Conservation (phyloP, 2,329 filamentous ascomycete species). For the Hypoxylon sp. region DNA sequence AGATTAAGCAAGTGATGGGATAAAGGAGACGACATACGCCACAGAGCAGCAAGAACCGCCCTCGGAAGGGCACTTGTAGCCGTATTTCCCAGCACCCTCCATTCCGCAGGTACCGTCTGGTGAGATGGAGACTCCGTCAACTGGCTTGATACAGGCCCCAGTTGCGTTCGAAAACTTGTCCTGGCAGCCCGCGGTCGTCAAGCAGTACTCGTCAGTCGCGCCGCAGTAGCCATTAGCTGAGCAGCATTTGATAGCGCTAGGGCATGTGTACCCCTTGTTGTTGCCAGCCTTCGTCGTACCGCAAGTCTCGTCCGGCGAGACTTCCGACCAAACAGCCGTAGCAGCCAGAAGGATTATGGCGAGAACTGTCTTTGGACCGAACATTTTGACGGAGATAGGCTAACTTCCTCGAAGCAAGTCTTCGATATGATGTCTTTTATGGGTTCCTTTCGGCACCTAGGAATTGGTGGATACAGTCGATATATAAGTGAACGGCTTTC, state of each 20-base stretch:
- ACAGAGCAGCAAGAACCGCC: conserved; percentile 49
- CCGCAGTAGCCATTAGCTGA: conserved; percentile 52
- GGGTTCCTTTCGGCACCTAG: neutral
- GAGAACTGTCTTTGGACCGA: conserved; percentile 24
- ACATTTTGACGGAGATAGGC: conserved; percentile 24
- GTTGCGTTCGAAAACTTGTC: conserved; percentile 49
- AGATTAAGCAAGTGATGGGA: neutral
- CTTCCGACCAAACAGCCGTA: conserved; percentile 43
- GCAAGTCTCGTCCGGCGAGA: conserved; percentile 52
- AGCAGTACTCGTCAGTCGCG: conserved; percentile 48
- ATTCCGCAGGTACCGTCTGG: conserved; percentile 53
- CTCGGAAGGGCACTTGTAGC: conserved; percentile 49
- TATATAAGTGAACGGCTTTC: neutral
- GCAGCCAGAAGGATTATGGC: conserved; percentile 34
- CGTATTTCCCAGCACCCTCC: conserved; percentile 47
- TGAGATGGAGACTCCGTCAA: conserved; percentile 47
- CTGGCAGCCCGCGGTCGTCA: conserved; percentile 51
- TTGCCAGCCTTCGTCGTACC: conserved; percentile 44
- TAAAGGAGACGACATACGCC: conserved; percentile 44
- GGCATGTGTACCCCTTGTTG: conserved; percentile 51
- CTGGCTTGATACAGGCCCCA: conserved; percentile 47
- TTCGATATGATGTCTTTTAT: conserved; percentile 1
- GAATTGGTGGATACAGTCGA: neutral
- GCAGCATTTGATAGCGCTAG: conserved; percentile 49
- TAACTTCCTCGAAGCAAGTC: neutral